A percentile compares a stretch with the other conserved stretches of the same genome.
Evolutionary conservation across 108 stramenopile genomes (phyloP).

Genomic region (Asterionellopsis glacialis): DNA sequence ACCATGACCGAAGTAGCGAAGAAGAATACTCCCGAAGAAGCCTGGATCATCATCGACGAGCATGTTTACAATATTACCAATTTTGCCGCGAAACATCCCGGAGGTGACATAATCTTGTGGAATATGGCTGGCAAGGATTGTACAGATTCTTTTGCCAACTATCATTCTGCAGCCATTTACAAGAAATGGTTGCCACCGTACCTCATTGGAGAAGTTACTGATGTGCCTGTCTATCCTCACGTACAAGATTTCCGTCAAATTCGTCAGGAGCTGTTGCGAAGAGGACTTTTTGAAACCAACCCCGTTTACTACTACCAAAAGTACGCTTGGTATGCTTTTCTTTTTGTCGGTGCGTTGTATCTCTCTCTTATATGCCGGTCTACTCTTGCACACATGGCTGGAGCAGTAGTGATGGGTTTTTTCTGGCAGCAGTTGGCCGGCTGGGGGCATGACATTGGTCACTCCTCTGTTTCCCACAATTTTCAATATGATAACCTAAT

Average conservation of each 20-base stretch:
- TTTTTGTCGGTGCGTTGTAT: slow-evolving; percentile 15
- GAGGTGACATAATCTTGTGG: background rate
- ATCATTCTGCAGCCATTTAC: slow-evolving; percentile 37
- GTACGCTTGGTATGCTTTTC: slow-evolving; percentile 10
- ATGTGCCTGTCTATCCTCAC: slow-evolving; percentile 14
- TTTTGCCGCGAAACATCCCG: slow-evolving; percentile 30
- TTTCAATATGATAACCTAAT: slow-evolving; percentile 50
- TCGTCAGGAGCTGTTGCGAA: slow-evolving; percentile 18
- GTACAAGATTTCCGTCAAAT: slow-evolving; percentile 5
- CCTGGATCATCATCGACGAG: slow-evolving; percentile 50
- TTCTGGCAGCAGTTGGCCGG: slow-evolving; percentile 93
- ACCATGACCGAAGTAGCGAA: slow-evolving; percentile 33
- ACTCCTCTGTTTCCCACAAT: slow-evolving; percentile 66
- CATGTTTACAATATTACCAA: slow-evolving; percentile 71
- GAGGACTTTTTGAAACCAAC: slow-evolving; percentile 35
- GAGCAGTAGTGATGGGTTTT: slow-evolving; percentile 23
- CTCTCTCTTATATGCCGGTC: background rate
- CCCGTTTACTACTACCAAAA: slow-evolving; percentile 21
- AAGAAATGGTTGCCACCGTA: slow-evolving; percentile 30
- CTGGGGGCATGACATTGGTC: slow-evolving; percentile 88
- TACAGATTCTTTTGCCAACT: slow-evolving; percentile 52
- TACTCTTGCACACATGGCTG: slow-evolving; percentile 12
- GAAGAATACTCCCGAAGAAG: slow-evolving; percentile 30
- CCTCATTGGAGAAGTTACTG: slow-evolving; percentile 40
- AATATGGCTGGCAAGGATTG: slow-evolving; percentile 27